Base-by-base conservation (phyloP, 805 yeast genomes). In the Kluyveromyces dobzhanskii region DNA sequence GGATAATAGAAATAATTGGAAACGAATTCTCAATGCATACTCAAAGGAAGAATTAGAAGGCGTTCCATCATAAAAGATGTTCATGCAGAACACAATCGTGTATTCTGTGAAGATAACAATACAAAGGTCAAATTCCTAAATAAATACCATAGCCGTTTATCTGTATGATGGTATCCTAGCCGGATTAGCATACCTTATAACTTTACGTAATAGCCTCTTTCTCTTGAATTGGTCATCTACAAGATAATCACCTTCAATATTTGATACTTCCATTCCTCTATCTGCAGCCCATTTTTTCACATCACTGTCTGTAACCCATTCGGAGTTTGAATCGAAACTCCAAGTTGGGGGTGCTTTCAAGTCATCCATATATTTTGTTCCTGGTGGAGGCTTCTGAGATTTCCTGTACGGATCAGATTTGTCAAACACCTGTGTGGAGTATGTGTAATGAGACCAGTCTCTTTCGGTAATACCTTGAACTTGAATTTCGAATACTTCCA, bases 401-500 rank as follows among this genome's bases (percentile, higher is more conserved):
- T 61, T 53, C 29, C 83, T 61, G 16, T 47, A 58, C 4, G 63
- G 54, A 45, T 78, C 77, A 17, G 59, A 57, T 14, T 57, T 53
- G 41, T 75, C 79, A 57, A 80, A 88, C 0, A 78, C 56, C 3
- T 65, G 63, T 10, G 64, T 64, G 0, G 90, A 70, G 53, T 69
- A 84, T 17, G 71, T 55, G 53, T 74, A 74, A 21, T 78, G 73
- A 28, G 71, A 67, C 84, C 90, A 87, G 21, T 68, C 68, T 5
- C 69, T 64, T 0, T 77, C 73, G 2, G 81, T 70, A 18, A 76
- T 59, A 28, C 82, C 82, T 47, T 71, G 80, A 32, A 71, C 67
- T 54, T 83, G 83, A 17, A 87, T 67, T 57, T 87, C 95, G 56
- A 70, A 88, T 1, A 88, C 66, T 52, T 87, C 94, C 6, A 85